These are phyloP conservation scores for Sphaerulina vaccinii DNA, from an alignment of 2,329 filamentous ascomycete species.

Conservation along the genomic window DNA sequence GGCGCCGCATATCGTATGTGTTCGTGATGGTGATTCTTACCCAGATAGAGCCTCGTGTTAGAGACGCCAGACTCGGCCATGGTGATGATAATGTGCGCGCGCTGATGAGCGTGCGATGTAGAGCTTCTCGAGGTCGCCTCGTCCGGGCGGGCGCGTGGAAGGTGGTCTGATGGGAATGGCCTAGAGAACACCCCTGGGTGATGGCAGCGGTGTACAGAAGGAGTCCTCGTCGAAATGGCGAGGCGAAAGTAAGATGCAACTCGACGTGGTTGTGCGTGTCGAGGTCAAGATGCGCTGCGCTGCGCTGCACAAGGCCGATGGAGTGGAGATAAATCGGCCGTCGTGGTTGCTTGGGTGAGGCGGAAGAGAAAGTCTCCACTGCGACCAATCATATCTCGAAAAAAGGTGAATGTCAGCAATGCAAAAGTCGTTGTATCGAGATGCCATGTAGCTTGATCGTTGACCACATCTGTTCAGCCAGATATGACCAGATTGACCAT, in stretches of 20 bases:
- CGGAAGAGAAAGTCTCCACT: background rate
- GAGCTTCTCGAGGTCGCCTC: conserved; percentile 1
- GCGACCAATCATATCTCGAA: background rate
- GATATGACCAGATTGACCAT: no score
- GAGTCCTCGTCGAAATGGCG: background rate
- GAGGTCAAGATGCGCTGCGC: background rate
- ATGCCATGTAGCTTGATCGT: background rate
- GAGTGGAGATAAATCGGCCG: background rate
- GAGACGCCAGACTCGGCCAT: conserved; percentile 77
- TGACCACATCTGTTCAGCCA: background rate
- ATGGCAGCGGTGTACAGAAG: background rate
- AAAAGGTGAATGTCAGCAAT: background rate
- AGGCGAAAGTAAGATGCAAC: conserved; percentile 3
- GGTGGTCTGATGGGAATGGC: background rate
- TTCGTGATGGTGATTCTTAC: conserved; percentile 3
- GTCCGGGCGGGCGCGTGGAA: conserved; percentile 14
- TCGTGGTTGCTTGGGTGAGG: conserved; percentile 2
- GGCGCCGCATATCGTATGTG: conserved; percentile 3
- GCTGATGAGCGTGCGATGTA: conserved; percentile 5
- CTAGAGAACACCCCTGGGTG: background rate
- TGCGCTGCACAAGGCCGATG: conserved; percentile 10
- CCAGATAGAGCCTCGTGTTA: conserved; percentile 81
- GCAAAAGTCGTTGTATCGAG: background rate
- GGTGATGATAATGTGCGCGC: conserved; percentile 18
- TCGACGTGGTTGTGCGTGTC: conserved; percentile 7